Conservation (phyloP, 2,329 filamentous ascomycete species). For the Cladophialophora immunda region DNA sequence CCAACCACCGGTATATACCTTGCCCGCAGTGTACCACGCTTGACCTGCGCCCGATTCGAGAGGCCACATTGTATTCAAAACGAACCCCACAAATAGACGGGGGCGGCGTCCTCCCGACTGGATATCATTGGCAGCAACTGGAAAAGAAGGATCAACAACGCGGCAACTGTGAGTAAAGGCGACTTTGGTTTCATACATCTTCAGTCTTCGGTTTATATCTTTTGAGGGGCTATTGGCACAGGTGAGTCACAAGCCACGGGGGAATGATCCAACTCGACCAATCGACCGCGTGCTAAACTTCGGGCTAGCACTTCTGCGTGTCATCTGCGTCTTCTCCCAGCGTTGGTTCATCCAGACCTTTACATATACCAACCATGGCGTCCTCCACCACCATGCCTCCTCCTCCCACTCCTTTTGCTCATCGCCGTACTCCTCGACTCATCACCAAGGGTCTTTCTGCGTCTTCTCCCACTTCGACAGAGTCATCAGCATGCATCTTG, state of each 20-base stretch:
- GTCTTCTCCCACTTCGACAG: constrained; percentile 38
- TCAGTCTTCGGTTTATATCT: constrained; percentile 31
- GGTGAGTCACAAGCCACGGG: constrained; percentile 38
- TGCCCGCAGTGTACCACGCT: not conserved
- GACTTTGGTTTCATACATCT: constrained; percentile 26
- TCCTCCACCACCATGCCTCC: constrained; percentile 37
- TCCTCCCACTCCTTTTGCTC: constrained; percentile 41
- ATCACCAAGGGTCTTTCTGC: constrained; percentile 36
- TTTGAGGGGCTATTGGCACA: constrained; percentile 24
- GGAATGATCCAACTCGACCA: constrained; percentile 28
- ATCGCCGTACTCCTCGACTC: constrained; percentile 41
- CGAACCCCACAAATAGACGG: constrained; percentile 10
- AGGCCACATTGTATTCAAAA: constrained; percentile 10
- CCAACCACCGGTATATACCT: constrained; percentile 10
- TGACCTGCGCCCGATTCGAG: constrained; percentile 10
- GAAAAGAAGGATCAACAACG: constrained; percentile 20
- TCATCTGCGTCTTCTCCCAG: constrained; percentile 36
- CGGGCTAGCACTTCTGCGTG: constrained; percentile 33
- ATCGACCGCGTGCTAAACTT: constrained; percentile 35
- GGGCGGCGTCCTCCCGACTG: not conserved
- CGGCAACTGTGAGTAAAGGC: constrained; percentile 35
- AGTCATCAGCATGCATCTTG: constrained; percentile 40
- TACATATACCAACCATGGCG: constrained; percentile 38
- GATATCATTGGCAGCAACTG: not conserved
- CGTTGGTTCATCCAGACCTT: constrained; percentile 29